These are phyloP conservation scores for Ogataea hybrid DNA, from an alignment of 1,139 yeast species.

Conservation along the genomic window DNA sequence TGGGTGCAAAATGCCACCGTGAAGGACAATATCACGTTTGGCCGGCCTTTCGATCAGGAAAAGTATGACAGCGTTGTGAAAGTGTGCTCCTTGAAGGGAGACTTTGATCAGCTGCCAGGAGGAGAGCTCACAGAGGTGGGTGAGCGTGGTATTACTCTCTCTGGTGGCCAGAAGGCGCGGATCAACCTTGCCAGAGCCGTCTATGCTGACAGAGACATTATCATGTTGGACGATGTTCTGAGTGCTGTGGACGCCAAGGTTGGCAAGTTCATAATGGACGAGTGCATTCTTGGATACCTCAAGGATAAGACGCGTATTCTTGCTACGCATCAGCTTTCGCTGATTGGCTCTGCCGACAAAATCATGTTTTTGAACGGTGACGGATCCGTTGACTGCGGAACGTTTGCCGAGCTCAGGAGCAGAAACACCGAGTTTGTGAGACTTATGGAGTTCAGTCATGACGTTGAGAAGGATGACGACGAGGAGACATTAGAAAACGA, in stretches of 20 bases:
- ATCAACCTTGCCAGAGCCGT: conserved; percentile 47
- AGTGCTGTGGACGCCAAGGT: conserved; percentile 52
- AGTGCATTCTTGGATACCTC: conserved; percentile 39
- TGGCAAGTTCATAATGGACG: conserved; percentile 43
- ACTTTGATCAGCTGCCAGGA: conserved; percentile 43
- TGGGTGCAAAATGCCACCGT: conserved; percentile 89
- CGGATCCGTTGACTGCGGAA: conserved; percentile 41
- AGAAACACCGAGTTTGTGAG: conserved; percentile 33
- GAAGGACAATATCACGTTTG: conserved; percentile 71
- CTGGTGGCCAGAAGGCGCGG: conserved; percentile 52
- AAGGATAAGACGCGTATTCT: conserved; percentile 41
- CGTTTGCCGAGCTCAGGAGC: conserved; percentile 37
- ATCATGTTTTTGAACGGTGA: conserved; percentile 41
- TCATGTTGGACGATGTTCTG: conserved; percentile 45
- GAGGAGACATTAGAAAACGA: conserved; percentile 29
- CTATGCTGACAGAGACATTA: conserved; percentile 40
- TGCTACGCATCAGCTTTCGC: conserved; percentile 47
- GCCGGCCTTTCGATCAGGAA: conserved; percentile 51
- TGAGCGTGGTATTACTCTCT: conserved; percentile 47
- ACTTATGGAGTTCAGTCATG: conserved; percentile 36
- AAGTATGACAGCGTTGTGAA: conserved; percentile 56
- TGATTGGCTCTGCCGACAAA: conserved; percentile 42
- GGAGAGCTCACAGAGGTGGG: conserved; percentile 49
- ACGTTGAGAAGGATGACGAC: conserved; percentile 31
- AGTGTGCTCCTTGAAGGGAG: conserved; percentile 67